These are phyloP conservation scores for Cicer chorassanicum DNA, from an alignment of 306 rosid genomes.

Conservation along the genomic window DNA sequence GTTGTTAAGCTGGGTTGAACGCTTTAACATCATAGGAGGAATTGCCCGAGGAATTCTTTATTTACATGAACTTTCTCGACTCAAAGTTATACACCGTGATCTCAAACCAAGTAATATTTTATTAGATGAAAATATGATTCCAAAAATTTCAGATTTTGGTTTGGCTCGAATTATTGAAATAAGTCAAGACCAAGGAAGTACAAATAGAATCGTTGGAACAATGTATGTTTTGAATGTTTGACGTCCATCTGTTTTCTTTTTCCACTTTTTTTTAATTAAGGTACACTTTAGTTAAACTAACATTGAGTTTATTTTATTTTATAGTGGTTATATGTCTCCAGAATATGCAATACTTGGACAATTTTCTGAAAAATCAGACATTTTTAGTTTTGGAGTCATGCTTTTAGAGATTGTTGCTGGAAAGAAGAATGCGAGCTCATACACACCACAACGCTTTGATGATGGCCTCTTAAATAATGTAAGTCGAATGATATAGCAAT, in stretches of 20 bases:
- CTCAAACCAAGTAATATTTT: background rate
- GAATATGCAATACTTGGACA: background rate
- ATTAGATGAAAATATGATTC: background rate
- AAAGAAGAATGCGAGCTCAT: background rate
- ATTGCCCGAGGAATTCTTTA: too few relatives aligned
- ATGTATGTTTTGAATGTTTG: background rate
- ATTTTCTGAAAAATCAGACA: background rate
- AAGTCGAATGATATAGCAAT: background rate
- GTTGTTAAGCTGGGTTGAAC: too few relatives aligned
- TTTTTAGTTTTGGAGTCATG: constrained; percentile 8
- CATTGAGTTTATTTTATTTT: background rate
- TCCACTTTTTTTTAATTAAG: background rate
- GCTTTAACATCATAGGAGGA: too few relatives aligned
- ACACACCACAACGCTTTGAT: background rate
- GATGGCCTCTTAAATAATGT: background rate
- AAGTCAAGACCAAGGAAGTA: constrained; percentile 7
- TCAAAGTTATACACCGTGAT: too few relatives aligned
- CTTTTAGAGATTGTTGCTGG: constrained; percentile 6
- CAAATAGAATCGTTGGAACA: constrained; percentile 10
- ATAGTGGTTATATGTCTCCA: background rate
- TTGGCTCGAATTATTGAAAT: constrained; percentile 3
- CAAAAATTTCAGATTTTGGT: constrained; percentile 6
- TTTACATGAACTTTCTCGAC: too few relatives aligned
- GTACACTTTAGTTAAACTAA: background rate
- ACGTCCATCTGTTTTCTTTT: background rate